Conservation (phyloP, 228 moss, liverwort and hornwort species). For the Sphagnum magellanicum region DNA sequence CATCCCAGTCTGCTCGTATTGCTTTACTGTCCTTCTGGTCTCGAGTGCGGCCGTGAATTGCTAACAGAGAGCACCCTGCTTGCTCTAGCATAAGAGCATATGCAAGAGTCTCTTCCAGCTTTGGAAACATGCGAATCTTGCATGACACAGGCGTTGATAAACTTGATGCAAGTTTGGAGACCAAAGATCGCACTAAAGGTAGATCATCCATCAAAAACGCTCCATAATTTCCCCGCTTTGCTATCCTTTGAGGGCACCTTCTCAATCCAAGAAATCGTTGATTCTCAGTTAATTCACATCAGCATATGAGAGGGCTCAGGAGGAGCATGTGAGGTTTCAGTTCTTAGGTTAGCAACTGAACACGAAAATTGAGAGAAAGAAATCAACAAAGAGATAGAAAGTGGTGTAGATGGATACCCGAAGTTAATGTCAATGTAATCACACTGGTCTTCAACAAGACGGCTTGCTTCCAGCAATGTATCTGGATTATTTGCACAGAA, state of each 20-base stretch:
- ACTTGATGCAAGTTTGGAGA: constrained; percentile 60
- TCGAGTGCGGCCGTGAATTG: constrained; percentile 90
- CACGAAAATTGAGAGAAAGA: no score
- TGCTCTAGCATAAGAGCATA: constrained; percentile 92
- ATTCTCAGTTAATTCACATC: no score
- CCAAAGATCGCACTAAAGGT: constrained; percentile 69
- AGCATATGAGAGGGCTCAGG: no score
- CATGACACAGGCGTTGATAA: constrained; percentile 82
- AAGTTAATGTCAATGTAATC: constrained; percentile 94
- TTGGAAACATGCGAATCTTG: constrained; percentile 90
- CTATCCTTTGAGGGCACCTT: constrained; percentile 97
- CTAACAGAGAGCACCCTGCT: constrained; percentile 86
- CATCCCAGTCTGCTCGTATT: constrained; percentile 85
- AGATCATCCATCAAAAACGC: constrained; percentile 97
- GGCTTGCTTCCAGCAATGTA: constrained; percentile 72
- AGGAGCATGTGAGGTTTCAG: no score
- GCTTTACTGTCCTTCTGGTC: constrained; percentile 86
- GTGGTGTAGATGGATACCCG: constrained; percentile 38
- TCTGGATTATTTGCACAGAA: constrained; percentile 99
- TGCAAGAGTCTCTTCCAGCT: constrained; percentile 71
- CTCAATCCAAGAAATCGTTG: constrained; percentile 1
- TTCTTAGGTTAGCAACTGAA: no score
- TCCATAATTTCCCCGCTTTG: constrained; percentile 94
- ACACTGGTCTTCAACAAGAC: constrained; percentile 73
- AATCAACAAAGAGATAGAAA: background rate